A percentile compares a stretch with the other conserved stretches of the same genome.
Conservation (phyloP, 495 filamentous ascomycete species). For the Penicillium simplicissimum region DNA sequence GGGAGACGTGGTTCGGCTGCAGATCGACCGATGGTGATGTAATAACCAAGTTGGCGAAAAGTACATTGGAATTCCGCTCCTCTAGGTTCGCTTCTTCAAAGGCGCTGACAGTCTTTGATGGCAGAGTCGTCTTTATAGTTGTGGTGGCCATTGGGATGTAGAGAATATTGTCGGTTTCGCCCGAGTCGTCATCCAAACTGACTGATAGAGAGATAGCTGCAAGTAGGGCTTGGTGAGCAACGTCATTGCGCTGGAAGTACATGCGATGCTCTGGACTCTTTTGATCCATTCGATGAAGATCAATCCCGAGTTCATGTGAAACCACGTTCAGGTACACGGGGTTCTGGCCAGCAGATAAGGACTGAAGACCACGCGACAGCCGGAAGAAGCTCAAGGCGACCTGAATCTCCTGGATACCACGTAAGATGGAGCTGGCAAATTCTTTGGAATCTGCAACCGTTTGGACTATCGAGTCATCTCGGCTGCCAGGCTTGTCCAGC, state of each 20-base stretch:
- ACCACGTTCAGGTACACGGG: slow-evolving; percentile 81
- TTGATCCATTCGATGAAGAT: slow-evolving; percentile 89
- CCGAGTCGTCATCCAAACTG: slow-evolving; percentile 83
- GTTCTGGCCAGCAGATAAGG: slow-evolving; percentile 61
- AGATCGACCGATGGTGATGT: slow-evolving; percentile 95
- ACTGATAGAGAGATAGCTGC: slow-evolving; percentile 90
- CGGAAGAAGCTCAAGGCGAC: slow-evolving; percentile 93
- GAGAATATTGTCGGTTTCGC: slow-evolving; percentile 80
- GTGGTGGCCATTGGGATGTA: slow-evolving; percentile 98
- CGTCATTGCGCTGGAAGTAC: slow-evolving; percentile 93
- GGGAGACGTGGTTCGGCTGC: slow-evolving; percentile 89
- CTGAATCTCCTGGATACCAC: slow-evolving; percentile 94
- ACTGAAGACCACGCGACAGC: slow-evolving; percentile 72
- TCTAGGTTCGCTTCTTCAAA: slow-evolving; percentile 71
- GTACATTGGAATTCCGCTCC: slow-evolving; percentile 91
- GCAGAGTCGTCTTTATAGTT: slow-evolving; percentile 90
- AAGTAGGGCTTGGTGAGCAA: slow-evolving; percentile 92
- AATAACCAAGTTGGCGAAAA: slow-evolving; percentile 93
- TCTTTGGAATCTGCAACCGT: slow-evolving; percentile 92
- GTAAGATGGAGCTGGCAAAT: slow-evolving; percentile 84
- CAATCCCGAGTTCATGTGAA: slow-evolving; percentile 94
- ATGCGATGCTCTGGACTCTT: slow-evolving; percentile 95
- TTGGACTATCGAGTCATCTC: slow-evolving; percentile 74
- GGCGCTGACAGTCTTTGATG: slow-evolving; percentile 88
- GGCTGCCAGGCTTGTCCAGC: slow-evolving; percentile 68